Evolutionary conservation across 148 eudicot species (phyloP), one percentile per base, ranked within the genome.

Genomic region (Linanthus parryae): DNA sequence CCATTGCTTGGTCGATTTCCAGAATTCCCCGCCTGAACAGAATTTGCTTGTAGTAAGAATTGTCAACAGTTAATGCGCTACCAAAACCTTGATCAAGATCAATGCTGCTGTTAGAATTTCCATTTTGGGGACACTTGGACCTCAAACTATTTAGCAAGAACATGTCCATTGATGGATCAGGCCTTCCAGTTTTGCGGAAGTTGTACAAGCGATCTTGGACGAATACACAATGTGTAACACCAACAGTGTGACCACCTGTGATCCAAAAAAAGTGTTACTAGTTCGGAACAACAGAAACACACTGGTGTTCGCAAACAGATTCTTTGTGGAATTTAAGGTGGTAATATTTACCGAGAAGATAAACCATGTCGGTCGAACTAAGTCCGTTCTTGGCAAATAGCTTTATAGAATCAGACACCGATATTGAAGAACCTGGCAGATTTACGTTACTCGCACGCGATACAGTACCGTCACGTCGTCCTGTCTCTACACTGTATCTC

Each of bases 241-340:
- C 84, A 1, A 80, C 81, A 0, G 86, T 74, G 66, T 84, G 92
- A 1, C 77, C 83, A 48, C 86, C 83, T 83, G 39, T n/a, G 26
- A 19, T n/a, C 16, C 5, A 22, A 14, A 15, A 14, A 12, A 15
- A 25, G 13, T 20, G 27, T 8, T 25, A n/a, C 15, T 27, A 48
- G 7, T 24, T 14, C n/a, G n/a, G n/a, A n/a, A n/a, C n/a, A n/a
- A n/a, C n/a, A n/a, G n/a, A n/a, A n/a, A n/a, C n/a, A n/a, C n/a
- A n/a, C n/a, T n/a, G n/a, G n/a, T n/a, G n/a, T n/a, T n/a, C n/a
- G n/a, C n/a, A n/a, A n/a, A n/a, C n/a, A n/a, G n/a, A n/a, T n/a
- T n/a, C n/a, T n/a, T n/a, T n/a, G n/a, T n/a, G n/a, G n/a, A n/a
- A n/a, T n/a, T n/a, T n/a, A n/a, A n/a, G n/a, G n/a, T n/a, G n/a